Conservation (phyloP, 163 green algal species). For the Picocystis sp. region DNA sequence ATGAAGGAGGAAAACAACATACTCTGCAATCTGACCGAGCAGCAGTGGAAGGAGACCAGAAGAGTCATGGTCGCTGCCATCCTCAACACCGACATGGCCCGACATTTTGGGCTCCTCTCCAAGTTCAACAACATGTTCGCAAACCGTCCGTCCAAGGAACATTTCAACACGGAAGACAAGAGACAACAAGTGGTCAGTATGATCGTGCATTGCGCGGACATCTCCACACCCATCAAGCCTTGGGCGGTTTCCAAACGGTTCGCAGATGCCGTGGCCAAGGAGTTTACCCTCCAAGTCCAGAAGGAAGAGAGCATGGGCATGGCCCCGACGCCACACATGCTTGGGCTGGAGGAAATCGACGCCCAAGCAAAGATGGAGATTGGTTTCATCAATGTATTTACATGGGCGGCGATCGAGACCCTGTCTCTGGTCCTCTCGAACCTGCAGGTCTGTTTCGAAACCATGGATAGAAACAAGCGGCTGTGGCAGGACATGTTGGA, state of each 20-base stretch:
- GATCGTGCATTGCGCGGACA: slow-evolving; percentile 7
- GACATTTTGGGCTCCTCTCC: slow-evolving; percentile 36
- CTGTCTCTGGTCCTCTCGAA: slow-evolving; percentile 1
- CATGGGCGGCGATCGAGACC: slow-evolving; percentile 3
- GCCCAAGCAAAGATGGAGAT: slow-evolving; percentile 7
- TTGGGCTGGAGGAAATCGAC: background rate
- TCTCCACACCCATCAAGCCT: slow-evolving; percentile 5
- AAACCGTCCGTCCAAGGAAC: background rate
- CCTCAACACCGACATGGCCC: slow-evolving; percentile 44
- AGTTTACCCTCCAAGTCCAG: slow-evolving; percentile 2
- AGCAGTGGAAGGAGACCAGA: slow-evolving; percentile 12
- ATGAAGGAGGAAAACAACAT: slow-evolving; percentile 4
- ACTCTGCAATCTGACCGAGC: slow-evolving; percentile 3
- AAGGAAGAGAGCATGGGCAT: background rate
- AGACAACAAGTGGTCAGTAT: slow-evolving; percentile 4
- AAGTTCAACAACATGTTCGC: slow-evolving; percentile 29
- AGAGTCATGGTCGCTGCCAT: slow-evolving; percentile 31
- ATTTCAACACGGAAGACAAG: background rate
- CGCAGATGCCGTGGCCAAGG: slow-evolving; percentile 4
- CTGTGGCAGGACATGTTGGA: slow-evolving; percentile 5
- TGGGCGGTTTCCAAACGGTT: background rate
- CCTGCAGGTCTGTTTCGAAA: slow-evolving; percentile 2
- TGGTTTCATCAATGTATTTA: slow-evolving; percentile 8
- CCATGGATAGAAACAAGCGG: slow-evolving; percentile 4
- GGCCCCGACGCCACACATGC: slow-evolving; percentile 5